Conservation (phyloP, 768 basidiomycete species). For the Chalciporus chontae region DNA sequence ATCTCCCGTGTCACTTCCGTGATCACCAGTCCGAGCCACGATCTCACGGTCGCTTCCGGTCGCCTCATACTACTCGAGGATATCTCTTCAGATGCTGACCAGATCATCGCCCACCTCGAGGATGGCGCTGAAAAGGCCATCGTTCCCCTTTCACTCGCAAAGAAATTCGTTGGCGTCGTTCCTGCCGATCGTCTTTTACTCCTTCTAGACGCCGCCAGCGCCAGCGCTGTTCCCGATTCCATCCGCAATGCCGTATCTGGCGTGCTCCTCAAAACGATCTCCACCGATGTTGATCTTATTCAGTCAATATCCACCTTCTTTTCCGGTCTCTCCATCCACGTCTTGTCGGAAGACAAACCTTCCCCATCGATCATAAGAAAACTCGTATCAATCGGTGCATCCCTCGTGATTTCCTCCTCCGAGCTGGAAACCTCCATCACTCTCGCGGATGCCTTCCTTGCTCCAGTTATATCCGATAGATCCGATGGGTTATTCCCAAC, state of each 20-base stretch:
- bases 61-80: constrained; percentile 58
- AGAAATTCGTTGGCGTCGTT: constrained; percentile 62
- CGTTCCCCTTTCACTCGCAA: constrained; percentile 61
- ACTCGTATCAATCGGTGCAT: constrained; percentile 54
- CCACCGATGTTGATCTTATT: constrained; percentile 72
- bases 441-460: constrained; percentile 82
- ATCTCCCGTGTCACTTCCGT: constrained; percentile 78
- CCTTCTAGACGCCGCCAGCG: constrained; percentile 69
- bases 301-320: constrained; percentile 77
- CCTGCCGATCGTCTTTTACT: constrained; percentile 73
- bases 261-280: constrained; percentile 72
- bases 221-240: constrained; percentile 72
- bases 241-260: constrained; percentile 73
- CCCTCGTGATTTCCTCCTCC: constrained; percentile 67
- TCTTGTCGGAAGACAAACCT: constrained; percentile 53
- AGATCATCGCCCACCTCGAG: constrained; percentile 67
- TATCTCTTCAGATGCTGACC: constrained; percentile 45
- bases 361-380: constrained; percentile 59
- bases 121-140: constrained; percentile 78
- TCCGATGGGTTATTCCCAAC: constrained; percentile 93
- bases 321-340: constrained; percentile 55
- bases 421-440: constrained; percentile 64
- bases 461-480: constrained; percentile 79
- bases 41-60: constrained; percentile 29
- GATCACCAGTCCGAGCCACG: constrained; percentile 43